Evolutionary conservation across 495 filamentous ascomycete genomes (phyloP).

Genomic region (Trichoderma virens): DNA sequence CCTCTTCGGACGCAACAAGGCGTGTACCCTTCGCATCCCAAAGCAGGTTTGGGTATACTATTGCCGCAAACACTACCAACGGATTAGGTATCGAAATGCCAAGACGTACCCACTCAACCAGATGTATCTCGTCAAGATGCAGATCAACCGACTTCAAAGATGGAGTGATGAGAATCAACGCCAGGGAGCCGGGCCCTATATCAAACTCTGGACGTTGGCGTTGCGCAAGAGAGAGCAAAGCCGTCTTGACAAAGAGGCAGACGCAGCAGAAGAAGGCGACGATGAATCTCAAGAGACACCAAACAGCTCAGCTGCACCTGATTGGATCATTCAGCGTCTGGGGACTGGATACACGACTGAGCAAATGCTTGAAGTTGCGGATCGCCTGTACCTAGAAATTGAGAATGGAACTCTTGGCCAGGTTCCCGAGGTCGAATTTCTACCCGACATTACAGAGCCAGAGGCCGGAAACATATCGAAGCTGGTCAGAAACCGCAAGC

Average conservation of each 20-base stretch:
- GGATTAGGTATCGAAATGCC: conserved; percentile 55
- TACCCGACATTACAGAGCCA: conserved; percentile 43
- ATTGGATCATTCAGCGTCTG: conserved; percentile 31
- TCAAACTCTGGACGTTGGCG: conserved; percentile 41
- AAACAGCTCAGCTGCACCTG: conserved; percentile 30
- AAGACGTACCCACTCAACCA: conserved; percentile 53
- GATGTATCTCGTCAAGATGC: conserved; percentile 48
- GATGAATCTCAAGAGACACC: conserved; percentile 25
- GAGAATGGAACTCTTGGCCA: conserved; percentile 16
- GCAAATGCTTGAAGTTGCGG: conserved; percentile 31
- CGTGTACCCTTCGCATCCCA: conserved; percentile 60
- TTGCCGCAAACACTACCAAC: conserved; percentile 85
- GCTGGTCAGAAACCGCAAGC: conserved; percentile 15
- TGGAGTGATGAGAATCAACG: conserved; percentile 45
- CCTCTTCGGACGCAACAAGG: conserved; percentile 85
- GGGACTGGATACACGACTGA: conserved; percentile 28
- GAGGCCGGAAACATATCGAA: conserved; percentile 13
- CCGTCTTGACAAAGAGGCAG: conserved; percentile 24
- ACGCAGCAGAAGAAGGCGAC: conserved; percentile 20
- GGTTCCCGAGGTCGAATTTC: conserved; percentile 62
- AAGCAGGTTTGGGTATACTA: conserved; percentile 57
- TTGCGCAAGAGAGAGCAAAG: conserved; percentile 48
- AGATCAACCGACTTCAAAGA: conserved; percentile 48
- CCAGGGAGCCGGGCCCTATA: conserved; percentile 30
- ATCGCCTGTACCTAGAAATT: conserved; percentile 27